A percentile compares a stretch with the other conserved stretches of the same genome.
Conservation (phyloP, 495 filamentous ascomycete genomes). For the Hypoxylon intermedium region DNA sequence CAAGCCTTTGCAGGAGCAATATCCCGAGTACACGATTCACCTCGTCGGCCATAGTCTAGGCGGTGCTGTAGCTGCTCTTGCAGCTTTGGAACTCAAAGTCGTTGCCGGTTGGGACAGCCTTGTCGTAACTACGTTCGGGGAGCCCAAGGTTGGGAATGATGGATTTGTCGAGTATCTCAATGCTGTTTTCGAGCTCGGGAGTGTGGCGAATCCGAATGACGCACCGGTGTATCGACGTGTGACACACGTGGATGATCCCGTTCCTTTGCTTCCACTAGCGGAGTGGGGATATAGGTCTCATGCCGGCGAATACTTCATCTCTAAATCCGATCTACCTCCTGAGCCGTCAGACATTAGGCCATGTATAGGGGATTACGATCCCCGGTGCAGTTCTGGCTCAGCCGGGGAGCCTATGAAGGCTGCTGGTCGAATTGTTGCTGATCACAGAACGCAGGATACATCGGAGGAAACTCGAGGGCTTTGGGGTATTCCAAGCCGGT, state of each 20-base stretch:
- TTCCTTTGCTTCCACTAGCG: constrained; percentile 81
- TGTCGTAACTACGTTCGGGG: constrained; percentile 87
- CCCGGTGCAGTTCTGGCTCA: constrained; percentile 69
- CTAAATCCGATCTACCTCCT: constrained; percentile 71
- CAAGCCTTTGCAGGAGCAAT: constrained; percentile 54
- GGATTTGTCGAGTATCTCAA: constrained; percentile 74
- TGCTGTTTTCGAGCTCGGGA: constrained; percentile 62
- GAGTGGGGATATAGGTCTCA: constrained; percentile 91
- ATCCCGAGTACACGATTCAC: constrained; percentile 75
- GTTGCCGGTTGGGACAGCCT: constrained; percentile 66
- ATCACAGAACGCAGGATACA: constrained; percentile 31
- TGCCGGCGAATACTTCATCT: constrained; percentile 85
- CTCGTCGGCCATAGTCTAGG: constrained; percentile 92
- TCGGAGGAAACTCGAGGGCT: constrained; percentile 12
- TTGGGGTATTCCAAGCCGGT: constrained; percentile 63
- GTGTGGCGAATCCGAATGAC: constrained; percentile 31
- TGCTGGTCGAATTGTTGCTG: constrained; percentile 21
- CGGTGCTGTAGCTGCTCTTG: constrained; percentile 88
- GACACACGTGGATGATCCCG: constrained; percentile 86
- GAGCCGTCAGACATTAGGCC: constrained; percentile 67
- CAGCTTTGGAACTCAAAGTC: constrained; percentile 70
- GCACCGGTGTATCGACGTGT: constrained; percentile 71
- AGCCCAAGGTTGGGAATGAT: constrained; percentile 83
- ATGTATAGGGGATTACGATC: constrained; percentile 76
- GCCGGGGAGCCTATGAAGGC: constrained; percentile 44